Conservation (phyloP, 768 basidiomycete species). For the Tulasnella sp. region DNA sequence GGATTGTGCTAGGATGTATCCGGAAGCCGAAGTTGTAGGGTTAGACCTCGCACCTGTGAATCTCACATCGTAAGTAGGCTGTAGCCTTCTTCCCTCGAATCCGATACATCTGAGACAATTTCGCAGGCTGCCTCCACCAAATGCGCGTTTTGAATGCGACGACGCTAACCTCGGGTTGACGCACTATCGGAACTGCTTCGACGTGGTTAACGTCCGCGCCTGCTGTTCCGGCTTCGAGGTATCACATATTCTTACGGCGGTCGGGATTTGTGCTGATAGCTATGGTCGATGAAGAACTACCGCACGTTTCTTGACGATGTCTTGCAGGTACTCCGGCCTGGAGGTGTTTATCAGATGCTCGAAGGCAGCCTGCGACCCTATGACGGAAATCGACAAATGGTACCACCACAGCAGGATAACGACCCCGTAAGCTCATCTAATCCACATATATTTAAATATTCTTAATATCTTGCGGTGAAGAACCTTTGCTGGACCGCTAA, state of each 20-base stretch:
- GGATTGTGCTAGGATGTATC: not conserved
- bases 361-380: slow-evolving; percentile 13
- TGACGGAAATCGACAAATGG: not conserved
- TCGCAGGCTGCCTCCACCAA: slow-evolving; percentile 14
- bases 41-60: slow-evolving; percentile 23
- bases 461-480: not conserved
- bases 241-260: not conserved
- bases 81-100: not conserved
- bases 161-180: slow-evolving; percentile 22
- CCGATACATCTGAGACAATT: not conserved
- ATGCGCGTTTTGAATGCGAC: slow-evolving; percentile 25
- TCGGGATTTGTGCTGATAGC: not conserved
- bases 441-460: not conserved
- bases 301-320: not conserved
- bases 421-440: not conserved
- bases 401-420: not conserved
- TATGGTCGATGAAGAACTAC: not conserved
- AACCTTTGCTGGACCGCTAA: not conserved
- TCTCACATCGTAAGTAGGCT: not conserved
- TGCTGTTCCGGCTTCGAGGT: not conserved
- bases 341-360: slow-evolving; percentile 12
- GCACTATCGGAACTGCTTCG: slow-evolving; percentile 11
- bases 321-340: not conserved
- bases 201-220: slow-evolving; percentile 8
- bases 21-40: slow-evolving; percentile 3